Evolutionary conservation across 2,329 filamentous ascomycete genomes (phyloP), one percentile per base, ranked within the genome.

Genomic region (Microcyclosporella mali): DNA sequence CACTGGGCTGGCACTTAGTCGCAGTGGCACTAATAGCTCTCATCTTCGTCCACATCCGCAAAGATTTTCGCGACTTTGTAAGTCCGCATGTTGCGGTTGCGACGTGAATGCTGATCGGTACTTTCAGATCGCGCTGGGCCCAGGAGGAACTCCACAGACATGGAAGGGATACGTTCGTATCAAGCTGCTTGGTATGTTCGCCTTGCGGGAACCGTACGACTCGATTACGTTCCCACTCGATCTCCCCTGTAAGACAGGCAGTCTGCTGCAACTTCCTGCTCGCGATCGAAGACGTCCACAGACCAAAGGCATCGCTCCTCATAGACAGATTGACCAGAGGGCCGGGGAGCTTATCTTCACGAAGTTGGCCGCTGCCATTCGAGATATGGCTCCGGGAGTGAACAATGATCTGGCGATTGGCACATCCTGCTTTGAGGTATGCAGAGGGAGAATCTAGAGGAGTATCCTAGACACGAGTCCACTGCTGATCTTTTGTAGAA

Each of bases 141-240:
- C 85, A 0, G 87, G 87, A 17, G 87, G 87, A 45, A 90, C 85
- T 0, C 85, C 87, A 0, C 75, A 81, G 2, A 92, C 84, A 1
- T 76, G 85, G 32, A 51, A 66, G 4, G 87, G 86, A 51, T 94
- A 90, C 63, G 66, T 87, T 18, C 77, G 78, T 42, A 81, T 92
- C 63, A 83, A 82, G 49, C 78, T 79, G 64, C 76, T 90, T 37
- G 79, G 82, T 9, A 66, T 89, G 35, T 82, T 88, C 70, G 76
- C 78, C 28, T 72, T 92, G 3, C 75, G 79, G 4, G 74, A 90
- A 56, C 83, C 84, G n/a, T 80, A 85, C 56, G 67, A 62, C 16
- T 73, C 84, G 0, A 75, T 80, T 0, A 75, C 80, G 0, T 55
- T 77, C 1, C 73, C 78, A 4, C 64, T 71, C 2, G 62, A 69